phyloP scores from a whole-genome alignment of 164 flowering plant genomes.

The Akebia trifoliata region DNA sequence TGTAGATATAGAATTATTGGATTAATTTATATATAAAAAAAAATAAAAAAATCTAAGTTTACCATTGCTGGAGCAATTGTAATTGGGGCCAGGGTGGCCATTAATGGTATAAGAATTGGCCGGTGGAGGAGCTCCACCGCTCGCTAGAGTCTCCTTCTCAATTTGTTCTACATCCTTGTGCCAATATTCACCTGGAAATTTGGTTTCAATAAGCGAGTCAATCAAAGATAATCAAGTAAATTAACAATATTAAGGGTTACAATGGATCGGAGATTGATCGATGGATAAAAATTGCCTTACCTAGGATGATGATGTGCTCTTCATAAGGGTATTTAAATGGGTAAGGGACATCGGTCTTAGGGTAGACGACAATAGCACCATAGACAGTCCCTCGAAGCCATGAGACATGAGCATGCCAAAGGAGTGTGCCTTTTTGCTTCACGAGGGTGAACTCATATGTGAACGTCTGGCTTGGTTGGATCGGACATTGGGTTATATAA shows the following conservation, averaged over 20 bases:
- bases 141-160: slow-evolving; percentile 35
- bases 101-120: slow-evolving; percentile 63
- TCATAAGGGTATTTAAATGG: neutral
- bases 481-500: slow-evolving; percentile 1
- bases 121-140: slow-evolving; percentile 50
- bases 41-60: too few relatives aligned
- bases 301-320: slow-evolving; percentile 39
- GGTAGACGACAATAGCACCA: neutral
- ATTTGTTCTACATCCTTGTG: slow-evolving; percentile 32
- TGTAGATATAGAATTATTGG: neutral
- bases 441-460: neutral
- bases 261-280: too few relatives aligned
- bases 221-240: too few relatives aligned
- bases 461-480: neutral
- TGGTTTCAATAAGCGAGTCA: too few relatives aligned
- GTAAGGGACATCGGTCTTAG: neutral
- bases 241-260: too few relatives aligned
- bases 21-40: neutral
- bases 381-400: neutral
- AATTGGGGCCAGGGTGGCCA: slow-evolving; percentile 69
- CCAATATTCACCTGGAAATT: slow-evolving; percentile 58
- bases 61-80: slow-evolving; percentile 60
- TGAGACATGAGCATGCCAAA: slow-evolving; percentile 2
- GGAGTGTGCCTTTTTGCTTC: neutral
- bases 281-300: slow-evolving; percentile 22